Conservation (phyloP, 345 rosid genomes). For the Garcia nutans region DNA sequence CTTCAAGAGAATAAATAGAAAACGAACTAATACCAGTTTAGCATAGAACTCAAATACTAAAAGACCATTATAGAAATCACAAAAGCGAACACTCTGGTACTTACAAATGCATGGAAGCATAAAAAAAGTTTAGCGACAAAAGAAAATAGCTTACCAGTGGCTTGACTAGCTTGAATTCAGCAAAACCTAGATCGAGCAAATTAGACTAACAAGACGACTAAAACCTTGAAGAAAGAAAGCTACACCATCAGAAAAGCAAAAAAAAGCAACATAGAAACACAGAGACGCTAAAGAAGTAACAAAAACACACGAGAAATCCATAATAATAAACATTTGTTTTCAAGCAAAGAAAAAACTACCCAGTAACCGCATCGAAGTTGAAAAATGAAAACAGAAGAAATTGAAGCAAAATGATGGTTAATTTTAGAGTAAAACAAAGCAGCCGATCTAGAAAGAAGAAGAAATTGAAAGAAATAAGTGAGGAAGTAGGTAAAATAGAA, state of each 20-base stretch:
- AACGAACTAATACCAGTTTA: not conserved
- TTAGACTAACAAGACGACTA: conserved; percentile 3
- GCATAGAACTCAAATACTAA: not conserved
- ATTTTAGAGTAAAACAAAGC: not conserved
- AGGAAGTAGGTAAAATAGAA: not conserved
- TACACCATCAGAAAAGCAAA: not conserved
- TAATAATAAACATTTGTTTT: not conserved
- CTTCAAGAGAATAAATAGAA: not conserved
- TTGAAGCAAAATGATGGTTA: not conserved
- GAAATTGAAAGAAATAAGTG: not conserved
- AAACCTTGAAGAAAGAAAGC: conserved; percentile 9
- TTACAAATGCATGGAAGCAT: not conserved
- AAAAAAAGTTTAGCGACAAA: not conserved
- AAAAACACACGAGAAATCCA: not conserved
- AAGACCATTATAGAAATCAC: not conserved
- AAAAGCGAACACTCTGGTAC: not conserved
- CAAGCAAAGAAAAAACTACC: not conserved
- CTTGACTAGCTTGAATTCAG: conserved; percentile 3
- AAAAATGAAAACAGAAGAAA: conserved; percentile 9
- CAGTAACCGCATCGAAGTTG: not conserved
- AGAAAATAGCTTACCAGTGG: not conserved
- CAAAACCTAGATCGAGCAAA: conserved; percentile 7
- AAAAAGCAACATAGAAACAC: not conserved
- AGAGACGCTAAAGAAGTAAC: not conserved
- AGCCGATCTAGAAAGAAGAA: conserved; percentile 20